These are phyloP conservation scores for Fistulifera pelliculosa DNA, from an alignment of 108 stramenopile genomes.

Conservation along the genomic window DNA sequence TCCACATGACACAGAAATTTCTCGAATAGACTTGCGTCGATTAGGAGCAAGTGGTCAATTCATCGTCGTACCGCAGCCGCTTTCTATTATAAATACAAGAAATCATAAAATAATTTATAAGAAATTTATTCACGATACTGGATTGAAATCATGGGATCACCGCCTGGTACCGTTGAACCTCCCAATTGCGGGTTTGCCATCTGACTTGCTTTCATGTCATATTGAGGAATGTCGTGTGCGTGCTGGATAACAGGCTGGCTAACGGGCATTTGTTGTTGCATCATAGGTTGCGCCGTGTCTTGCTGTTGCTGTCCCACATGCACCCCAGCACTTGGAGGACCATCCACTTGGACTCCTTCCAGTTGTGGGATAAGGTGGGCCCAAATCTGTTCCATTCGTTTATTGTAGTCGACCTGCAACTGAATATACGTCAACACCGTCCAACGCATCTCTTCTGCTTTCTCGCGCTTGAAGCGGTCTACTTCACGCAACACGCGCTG, in stretches of 20 bases:
- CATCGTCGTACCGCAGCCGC: no score
- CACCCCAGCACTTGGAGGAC: background rate
- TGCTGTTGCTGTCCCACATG: no score
- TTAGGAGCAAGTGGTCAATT: no score
- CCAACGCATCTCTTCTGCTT: slow-evolving; percentile 90
- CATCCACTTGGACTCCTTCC: slow-evolving; percentile 58
- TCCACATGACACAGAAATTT: no score
- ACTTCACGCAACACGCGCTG: slow-evolving; percentile 92
- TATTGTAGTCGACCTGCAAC: slow-evolving; percentile 90
- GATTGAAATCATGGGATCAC: background rate
- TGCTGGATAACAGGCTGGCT: background rate
- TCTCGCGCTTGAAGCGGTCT: slow-evolving; percentile 93
- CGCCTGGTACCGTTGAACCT: background rate
- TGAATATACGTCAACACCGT: slow-evolving; percentile 88
- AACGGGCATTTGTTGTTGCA: background rate
- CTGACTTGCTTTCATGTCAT: background rate
- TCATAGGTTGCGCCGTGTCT: slow-evolving; percentile 16
- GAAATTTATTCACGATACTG: background rate
- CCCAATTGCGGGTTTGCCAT: background rate
- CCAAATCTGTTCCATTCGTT: slow-evolving; percentile 91
- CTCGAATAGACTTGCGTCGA: no score
- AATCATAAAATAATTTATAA: background rate
- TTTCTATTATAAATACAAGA: no score
- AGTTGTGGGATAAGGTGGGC: slow-evolving; percentile 77
- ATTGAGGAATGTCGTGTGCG: no score